Base-by-base conservation (phyloP, 1,284 basidiomycete genomes). In the Cerrena zonata region DNA sequence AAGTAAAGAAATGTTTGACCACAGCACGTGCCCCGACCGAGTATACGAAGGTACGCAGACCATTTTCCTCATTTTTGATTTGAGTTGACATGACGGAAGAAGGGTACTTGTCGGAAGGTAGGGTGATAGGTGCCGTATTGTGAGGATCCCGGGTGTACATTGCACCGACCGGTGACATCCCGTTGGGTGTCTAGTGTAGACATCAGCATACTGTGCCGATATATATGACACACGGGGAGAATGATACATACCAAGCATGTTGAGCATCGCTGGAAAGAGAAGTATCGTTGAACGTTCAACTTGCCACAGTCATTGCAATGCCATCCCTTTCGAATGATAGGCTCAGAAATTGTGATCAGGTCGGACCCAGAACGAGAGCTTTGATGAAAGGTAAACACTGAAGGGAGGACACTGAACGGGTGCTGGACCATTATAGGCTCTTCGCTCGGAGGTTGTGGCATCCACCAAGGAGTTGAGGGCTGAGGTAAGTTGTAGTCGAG, bases 1-100 rank as follows among this genome's bases (percentile, higher is more conserved):
- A 64, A 3, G 71, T 73, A 55, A 71, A 73, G 37, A 74, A n/a
- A 40, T 73, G 73, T 26, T 63, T 63, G 25, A 68, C 54, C 2
- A 26, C 45, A 0, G 59, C 62, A 5, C 49, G 45, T 5, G 53
- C 50, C n/a, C 49, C 56, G 46, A 70, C 19, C n/a, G 36, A 24
- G 49, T 70, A 69, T 4, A 53, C 52, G 55, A 66, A 71, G 12
- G 58, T 58, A 13, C 63, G 61, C 56, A 69, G 64, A 5, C 58
- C 64, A 37, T 67, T 63, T 11, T 60, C 56, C 53, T 63, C 65
- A 18, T 51, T 42, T 5, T 27, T 38, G 3, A 60, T 50, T 7
- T 21, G 40, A 48, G 45, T 41, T 5, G 21, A 42, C 48, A 44
- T 41, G 12, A 3, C 23, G 36, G 23, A 49, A 13, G 57, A 53